Conservation (phyloP, 225 moss, liverwort and hornwort genomes). For the Physcomitrium patens region DNA sequence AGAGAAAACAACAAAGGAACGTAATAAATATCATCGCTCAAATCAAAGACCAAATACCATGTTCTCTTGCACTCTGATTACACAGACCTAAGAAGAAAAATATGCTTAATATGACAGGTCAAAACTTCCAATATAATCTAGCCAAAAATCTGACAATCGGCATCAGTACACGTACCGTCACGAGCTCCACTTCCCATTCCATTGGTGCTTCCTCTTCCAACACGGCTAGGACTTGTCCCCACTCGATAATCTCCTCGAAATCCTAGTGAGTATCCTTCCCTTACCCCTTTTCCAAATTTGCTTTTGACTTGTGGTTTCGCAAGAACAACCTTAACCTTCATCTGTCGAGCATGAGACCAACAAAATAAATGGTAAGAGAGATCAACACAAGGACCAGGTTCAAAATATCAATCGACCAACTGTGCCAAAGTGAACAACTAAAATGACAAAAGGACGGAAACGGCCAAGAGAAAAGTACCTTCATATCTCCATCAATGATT, state of each 20-base stretch:
- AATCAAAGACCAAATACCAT: not conserved
- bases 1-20: constrained; percentile 26
- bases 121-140: constrained; percentile 18
- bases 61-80: constrained; percentile 22
- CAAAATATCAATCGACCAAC: constrained; percentile 17
- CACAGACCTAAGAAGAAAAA: constrained; percentile 21
- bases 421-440: constrained; percentile 13
- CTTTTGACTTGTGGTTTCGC: constrained; percentile 58
- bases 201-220: constrained; percentile 45
- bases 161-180: constrained; percentile 45
- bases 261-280: constrained; percentile 58
- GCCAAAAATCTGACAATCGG: constrained; percentile 34
- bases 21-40: constrained; percentile 19
- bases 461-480: constrained; percentile 30
- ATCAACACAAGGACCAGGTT: not conserved
- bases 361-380: constrained; percentile 7
- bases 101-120: constrained; percentile 18
- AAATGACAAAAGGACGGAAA: too few relatives aligned
- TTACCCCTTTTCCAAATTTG: constrained; percentile 53
- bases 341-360: constrained; percentile 36
- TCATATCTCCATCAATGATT: constrained; percentile 45
- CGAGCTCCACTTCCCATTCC: constrained; percentile 35
- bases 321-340: constrained; percentile 62
- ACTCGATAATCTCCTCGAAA: constrained; percentile 58
- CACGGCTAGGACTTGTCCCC: constrained; percentile 46